Conservation (phyloP, 768 basidiomycete species). For the Termitomyces sp. region DNA sequence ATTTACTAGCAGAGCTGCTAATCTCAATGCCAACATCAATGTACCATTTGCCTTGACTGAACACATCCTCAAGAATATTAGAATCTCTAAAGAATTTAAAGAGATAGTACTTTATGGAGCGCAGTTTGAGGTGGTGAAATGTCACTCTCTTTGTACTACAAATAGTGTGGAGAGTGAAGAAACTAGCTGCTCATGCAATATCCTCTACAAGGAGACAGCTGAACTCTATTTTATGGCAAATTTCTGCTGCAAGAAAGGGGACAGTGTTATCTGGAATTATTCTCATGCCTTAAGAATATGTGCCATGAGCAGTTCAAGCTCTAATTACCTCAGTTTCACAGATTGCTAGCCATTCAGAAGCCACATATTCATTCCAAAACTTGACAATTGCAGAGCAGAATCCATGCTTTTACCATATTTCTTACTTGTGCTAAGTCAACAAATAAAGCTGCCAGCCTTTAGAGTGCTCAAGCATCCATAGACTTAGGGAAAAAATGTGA, state of each 20-base stretch:
- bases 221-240: constrained; percentile 12
- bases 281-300: constrained; percentile 13
- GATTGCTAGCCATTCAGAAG: constrained; percentile 20
- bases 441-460: not conserved
- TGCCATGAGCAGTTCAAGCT: constrained; percentile 13
- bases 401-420: constrained; percentile 17
- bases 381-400: constrained; percentile 17
- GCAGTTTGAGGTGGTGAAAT: constrained; percentile 1
- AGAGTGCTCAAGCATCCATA: constrained; percentile 10
- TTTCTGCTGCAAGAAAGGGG: constrained; percentile 2
- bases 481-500: constrained; percentile 20
- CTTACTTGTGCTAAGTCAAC: constrained; percentile 6
- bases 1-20: not conserved
- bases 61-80: not conserved
- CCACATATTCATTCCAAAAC: not conserved
- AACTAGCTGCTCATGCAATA: constrained; percentile 11
- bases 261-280: constrained; percentile 8
- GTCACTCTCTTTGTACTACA: constrained; percentile 19
- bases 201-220: constrained; percentile 2
- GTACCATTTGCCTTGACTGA: constrained; percentile 11
- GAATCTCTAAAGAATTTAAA: not conserved
- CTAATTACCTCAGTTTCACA: constrained; percentile 17
- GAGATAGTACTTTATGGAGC: not conserved
- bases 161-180: constrained; percentile 23
- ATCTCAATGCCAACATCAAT: constrained; percentile 19